Evolutionary conservation across 2,329 filamentous ascomycete species (phyloP), one percentile per base, ranked within the genome.

Genomic region (Fusarium haematococcum): DNA sequence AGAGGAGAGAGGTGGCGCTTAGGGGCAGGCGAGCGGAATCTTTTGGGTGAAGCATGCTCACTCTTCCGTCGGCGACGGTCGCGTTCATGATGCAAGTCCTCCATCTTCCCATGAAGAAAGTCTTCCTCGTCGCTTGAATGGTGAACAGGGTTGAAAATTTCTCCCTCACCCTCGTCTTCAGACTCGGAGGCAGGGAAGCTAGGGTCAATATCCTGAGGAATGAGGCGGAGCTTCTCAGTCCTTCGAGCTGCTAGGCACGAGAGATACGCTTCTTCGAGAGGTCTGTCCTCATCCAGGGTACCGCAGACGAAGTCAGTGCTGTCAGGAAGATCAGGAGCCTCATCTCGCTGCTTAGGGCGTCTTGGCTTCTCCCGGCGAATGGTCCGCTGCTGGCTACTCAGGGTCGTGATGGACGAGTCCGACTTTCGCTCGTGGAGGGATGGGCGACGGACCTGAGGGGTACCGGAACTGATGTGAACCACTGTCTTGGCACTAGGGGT

Each of bases 221-320:
- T 94, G 33, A 91, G 81, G 72, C 93, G 91, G 70, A 95, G 93
- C 84, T 95, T 98, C 75, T 93, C 92, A 56, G 92, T 92, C 77
- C 95, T 93, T 75, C 94, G 92, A 65, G 94, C 92, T 79, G 95
- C 93, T 67, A 97, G 88, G 78, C 93, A 95, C 3, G 94, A 94
- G 65, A 97, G 89, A 82, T 98, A 99, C 1, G 95, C 96, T 76
- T 95, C 95, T 81, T 99, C 97, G n/a, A 98, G 85, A 4, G 95
- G 95, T 52, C 95, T 92, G 79, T 99, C 97, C 83, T 99, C 97
- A 75, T 99, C 97, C 23, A 99, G 88, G 1, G 97, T 99, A 68
- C 97, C 97, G 79, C 97, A 98, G n/a, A 99, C 97, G 76, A 99
- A 99, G 82, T 99, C 97, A 16, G 97, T 98, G 83, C 95, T 98